Percentiles rank a stretch among this genome's conserved stretches.
Conservation (phyloP, 768 basidiomycete genomes). For the Pulveroboletus frians region DNA sequence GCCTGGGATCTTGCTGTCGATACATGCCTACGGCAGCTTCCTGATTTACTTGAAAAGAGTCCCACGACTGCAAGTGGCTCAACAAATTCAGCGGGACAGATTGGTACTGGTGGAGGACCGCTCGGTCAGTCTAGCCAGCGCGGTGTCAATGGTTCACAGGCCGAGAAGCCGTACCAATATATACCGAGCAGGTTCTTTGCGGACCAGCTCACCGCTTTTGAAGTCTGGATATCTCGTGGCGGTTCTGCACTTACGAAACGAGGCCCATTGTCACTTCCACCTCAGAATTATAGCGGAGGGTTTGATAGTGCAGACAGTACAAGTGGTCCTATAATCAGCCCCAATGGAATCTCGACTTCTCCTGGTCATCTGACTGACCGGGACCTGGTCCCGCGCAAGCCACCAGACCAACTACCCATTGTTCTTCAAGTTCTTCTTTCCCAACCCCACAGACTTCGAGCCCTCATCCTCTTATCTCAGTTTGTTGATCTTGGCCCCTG, state of each 20-base stretch:
- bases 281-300: slow-evolving; percentile 35
- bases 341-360: slow-evolving; percentile 5
- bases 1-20: slow-evolving; percentile 98
- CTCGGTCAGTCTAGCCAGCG: slow-evolving; percentile 17
- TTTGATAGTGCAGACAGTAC: slow-evolving; percentile 19
- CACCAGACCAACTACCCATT: slow-evolving; percentile 95
- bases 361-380: slow-evolving; percentile 20
- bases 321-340: slow-evolving; percentile 16
- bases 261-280: slow-evolving; percentile 69
- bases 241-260: slow-evolving; percentile 77
- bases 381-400: slow-evolving; percentile 75
- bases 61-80: slow-evolving; percentile 18
- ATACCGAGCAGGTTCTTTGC: slow-evolving; percentile 89
- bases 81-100: slow-evolving; percentile 19
- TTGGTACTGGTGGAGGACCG: slow-evolving; percentile 7
- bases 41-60: slow-evolving; percentile 59
- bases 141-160: slow-evolving; percentile 17
- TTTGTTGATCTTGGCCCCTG: slow-evolving; percentile 98
- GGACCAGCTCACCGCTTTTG: slow-evolving; percentile 94
- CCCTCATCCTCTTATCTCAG: slow-evolving; percentile 91
- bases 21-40: slow-evolving; percentile 89
- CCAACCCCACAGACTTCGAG: slow-evolving; percentile 91
- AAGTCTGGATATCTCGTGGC: slow-evolving; percentile 96
- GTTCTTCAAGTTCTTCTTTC: slow-evolving; percentile 96
- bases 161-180: slow-evolving; percentile 62